Evolutionary conservation across 495 filamentous ascomycete genomes (phyloP).

Genomic region (Cladorrhinum samala): DNA sequence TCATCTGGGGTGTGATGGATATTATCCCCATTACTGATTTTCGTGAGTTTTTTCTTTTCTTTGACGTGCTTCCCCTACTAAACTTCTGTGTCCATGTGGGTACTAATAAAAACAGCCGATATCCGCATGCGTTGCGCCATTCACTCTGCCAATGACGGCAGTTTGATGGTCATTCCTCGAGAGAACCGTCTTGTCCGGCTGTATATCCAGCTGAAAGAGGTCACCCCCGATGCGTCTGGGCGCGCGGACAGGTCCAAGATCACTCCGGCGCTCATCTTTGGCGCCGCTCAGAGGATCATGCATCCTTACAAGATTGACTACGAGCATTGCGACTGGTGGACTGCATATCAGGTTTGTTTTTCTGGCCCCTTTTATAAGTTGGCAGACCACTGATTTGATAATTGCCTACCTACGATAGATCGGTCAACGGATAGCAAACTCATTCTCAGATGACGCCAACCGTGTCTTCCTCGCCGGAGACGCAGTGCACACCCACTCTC

Average conservation of each 20-base stretch:
- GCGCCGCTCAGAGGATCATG: constrained; percentile 55
- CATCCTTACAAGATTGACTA: constrained; percentile 57
- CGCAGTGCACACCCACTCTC: constrained; percentile 59
- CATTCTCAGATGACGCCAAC: constrained; percentile 48
- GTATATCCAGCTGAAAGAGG: constrained; percentile 61
- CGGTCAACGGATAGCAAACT: constrained; percentile 64
- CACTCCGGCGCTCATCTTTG: constrained; percentile 52
- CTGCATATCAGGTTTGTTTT: constrained; percentile 36
- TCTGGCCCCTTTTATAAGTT: constrained; percentile 10
- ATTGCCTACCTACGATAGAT: too few relatives aligned
- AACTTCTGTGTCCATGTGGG: too few relatives aligned
- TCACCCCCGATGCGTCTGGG: constrained; percentile 30
- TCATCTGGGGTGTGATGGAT: constrained; percentile 62
- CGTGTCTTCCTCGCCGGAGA: constrained; percentile 63
- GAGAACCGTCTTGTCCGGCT: constrained; percentile 61
- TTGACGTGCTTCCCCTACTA: too few relatives aligned
- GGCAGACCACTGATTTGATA: constrained; percentile 21
- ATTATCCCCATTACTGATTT: constrained; percentile 64
- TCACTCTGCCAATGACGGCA: constrained; percentile 59
- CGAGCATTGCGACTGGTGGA: constrained; percentile 51
- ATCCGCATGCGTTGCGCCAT: constrained; percentile 65
- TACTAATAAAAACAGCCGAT: constrained; percentile 37
- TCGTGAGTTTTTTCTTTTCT: constrained; percentile 17
- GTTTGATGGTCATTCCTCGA: constrained; percentile 64
- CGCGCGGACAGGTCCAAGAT: constrained; percentile 53